These are phyloP conservation scores for Cryptococcus maquisensis DNA, from an alignment of 1,284 basidiomycete genomes.

Conservation along the genomic window DNA sequence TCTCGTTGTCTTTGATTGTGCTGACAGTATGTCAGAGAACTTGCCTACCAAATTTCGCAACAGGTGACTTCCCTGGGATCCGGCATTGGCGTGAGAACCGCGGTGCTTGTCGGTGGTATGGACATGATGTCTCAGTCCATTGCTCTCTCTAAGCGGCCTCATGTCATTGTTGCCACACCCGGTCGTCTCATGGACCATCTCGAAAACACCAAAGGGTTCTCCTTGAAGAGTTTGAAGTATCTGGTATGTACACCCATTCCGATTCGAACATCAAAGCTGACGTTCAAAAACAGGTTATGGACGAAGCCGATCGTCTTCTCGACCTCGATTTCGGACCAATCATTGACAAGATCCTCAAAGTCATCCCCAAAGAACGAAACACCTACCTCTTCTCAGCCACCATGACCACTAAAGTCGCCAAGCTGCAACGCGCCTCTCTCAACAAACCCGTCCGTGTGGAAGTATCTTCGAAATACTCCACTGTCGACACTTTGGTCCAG, in stretches of 20 bases:
- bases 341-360: conserved; percentile 95
- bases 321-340: conserved; percentile 98
- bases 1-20: background rate
- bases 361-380: conserved; percentile 87
- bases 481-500: conserved; percentile 90
- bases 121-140: conserved; percentile 91
- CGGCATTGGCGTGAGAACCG: conserved; percentile 87
- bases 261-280: too few relatives aligned
- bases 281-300: conserved; percentile 87
- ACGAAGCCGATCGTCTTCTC: conserved; percentile 93
- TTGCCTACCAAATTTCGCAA: conserved; percentile 98
- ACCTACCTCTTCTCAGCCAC: conserved; percentile 98
- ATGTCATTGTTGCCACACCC: conserved; percentile 96
- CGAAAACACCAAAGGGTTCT: conserved; percentile 98
- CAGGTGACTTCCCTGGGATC: conserved; percentile 92
- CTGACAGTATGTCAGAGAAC: conserved; percentile 57
- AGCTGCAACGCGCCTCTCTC: conserved; percentile 92
- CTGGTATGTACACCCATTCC: conserved; percentile 60
- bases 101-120: conserved; percentile 91
- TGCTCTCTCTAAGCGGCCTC: conserved; percentile 85
- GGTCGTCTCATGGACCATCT: conserved; percentile 93
- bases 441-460: conserved; percentile 93
- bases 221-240: conserved; percentile 79
- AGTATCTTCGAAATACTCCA: conserved; percentile 93
- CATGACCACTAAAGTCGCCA: conserved; percentile 99